Evolutionary conservation across 805 yeast species (phyloP).

Genomic region (Yarrowia osloensis): DNA sequence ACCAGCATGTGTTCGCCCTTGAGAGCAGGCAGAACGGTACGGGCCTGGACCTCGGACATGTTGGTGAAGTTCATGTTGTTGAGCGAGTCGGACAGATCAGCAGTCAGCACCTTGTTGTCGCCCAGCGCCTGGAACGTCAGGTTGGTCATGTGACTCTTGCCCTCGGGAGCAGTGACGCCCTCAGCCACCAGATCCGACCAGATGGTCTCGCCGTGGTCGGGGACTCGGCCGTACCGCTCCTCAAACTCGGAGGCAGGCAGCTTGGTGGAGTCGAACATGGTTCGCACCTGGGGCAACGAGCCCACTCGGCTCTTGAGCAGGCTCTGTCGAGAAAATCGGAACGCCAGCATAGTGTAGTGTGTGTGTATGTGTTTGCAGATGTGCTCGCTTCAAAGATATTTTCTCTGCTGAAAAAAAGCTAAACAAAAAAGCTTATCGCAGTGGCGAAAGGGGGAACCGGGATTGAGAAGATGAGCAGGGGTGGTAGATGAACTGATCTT

Average conservation of each 20-base stretch:
- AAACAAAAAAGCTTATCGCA: not conserved
- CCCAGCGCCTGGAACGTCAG: slow-evolving; percentile 27
- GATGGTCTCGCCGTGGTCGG: slow-evolving; percentile 8
- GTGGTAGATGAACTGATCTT: too few species aligned
- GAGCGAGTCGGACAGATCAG: slow-evolving; percentile 9
- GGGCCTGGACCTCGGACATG: slow-evolving; percentile 45
- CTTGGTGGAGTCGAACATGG: slow-evolving; percentile 26
- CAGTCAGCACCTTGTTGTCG: not conserved
- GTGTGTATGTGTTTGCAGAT: not conserved
- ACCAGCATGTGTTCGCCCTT: slow-evolving; percentile 71
- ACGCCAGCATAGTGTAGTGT: slow-evolving; percentile 7
- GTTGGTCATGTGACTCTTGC: slow-evolving; percentile 19
- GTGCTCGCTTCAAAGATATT: not conserved
- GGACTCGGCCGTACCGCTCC: slow-evolving; percentile 2
- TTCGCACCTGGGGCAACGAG: not conserved
- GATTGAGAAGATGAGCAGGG: too few species aligned
- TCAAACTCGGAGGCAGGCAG: slow-evolving; percentile 14
- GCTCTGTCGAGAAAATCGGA: not conserved
- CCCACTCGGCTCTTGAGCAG: not conserved
- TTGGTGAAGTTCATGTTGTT: slow-evolving; percentile 36
- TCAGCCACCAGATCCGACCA: slow-evolving; percentile 25
- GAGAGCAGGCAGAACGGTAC: slow-evolving; percentile 65
- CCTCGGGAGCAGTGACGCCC: slow-evolving; percentile 12
- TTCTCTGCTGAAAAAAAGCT: not conserved
- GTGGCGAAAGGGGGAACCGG: too few species aligned